Evolutionary conservation across 2,329 filamentous ascomycete genomes (phyloP), one percentile per base, ranked within the genome.

Genomic region (Sarocladium brachiariae): DNA sequence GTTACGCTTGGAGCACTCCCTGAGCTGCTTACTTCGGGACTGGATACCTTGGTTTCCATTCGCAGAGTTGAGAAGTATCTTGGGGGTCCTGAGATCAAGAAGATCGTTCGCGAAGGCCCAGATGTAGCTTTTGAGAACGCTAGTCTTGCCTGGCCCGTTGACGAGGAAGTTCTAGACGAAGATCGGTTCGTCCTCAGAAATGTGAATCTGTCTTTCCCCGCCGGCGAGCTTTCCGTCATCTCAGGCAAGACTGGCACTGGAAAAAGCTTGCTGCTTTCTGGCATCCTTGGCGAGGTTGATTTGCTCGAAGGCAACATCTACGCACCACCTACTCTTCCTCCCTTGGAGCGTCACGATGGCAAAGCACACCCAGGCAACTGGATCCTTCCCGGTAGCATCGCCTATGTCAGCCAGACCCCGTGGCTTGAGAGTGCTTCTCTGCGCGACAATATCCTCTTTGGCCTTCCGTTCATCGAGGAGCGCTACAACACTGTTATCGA

Each of bases 401-500:
- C 87, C 0, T 92, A 84, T 57, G 85, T 91, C 30, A 80, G 84
- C 1, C 87, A 91, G 61, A 89, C 86, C 7, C 87, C 88, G 0
- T 93, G 87, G 88, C 87, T 93, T 46, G 87, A 92, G 61, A 92
- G 91, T 58, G 86, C 84, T 1, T 86, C 81, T 5, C 83, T 95
- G 54, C 81, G 78, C 51, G 83, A 89, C 39, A 95, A 93, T 57
- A 86, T 93, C 48, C 65, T 89, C 0, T 93, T 92, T 54, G 87
- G 87, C 0, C 70, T 91, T 2, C 87, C 87, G 0, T 78, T 76
- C 25, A 78, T 89, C 50, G 70, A 82, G 52, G 70, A 75, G n/a
- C 79, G 89, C 34, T 93, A 92, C 61, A 69, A 73, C 1, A 80
- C 83, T 57, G 87, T 89, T 0, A 65, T 91, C 7, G 75, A 81